Percentiles rank a stretch among this genome's conserved stretches.
Evolutionary conservation across 2,329 filamentous ascomycete species (phyloP).

Genomic region (Neonectria neomacrospora): DNA sequence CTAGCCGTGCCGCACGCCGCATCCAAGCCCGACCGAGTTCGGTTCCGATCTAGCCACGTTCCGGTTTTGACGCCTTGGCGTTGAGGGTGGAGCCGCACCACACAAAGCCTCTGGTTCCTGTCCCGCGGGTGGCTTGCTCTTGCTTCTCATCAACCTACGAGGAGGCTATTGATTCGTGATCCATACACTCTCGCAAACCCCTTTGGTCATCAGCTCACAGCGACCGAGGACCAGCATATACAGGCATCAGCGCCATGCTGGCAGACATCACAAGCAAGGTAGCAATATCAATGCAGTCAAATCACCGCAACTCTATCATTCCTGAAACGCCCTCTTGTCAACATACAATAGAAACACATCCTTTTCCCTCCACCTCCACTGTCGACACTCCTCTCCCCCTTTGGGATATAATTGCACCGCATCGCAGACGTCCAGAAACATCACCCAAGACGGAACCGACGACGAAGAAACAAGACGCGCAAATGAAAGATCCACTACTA

Average conservation of each 20-base stretch:
- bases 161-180: no score
- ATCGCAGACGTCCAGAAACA: slow-evolving; percentile 25
- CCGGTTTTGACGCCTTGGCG: slow-evolving; percentile 3
- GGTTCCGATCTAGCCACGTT: slow-evolving; percentile 1
- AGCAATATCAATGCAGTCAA: neutral
- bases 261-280: neutral
- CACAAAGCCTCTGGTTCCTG: no score
- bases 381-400: slow-evolving; percentile 18
- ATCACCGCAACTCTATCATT: slow-evolving; percentile 9
- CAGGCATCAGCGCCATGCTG: neutral
- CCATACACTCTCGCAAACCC: no score
- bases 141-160: no score
- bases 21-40: neutral
- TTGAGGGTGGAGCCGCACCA: neutral
- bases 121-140: no score
- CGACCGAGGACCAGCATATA: neutral
- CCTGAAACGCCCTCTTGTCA: slow-evolving; percentile 12
- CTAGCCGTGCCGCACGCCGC: neutral
- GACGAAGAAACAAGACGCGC: slow-evolving; percentile 29
- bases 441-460: slow-evolving; percentile 13
- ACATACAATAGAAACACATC: slow-evolving; percentile 18
- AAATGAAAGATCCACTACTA: slow-evolving; percentile 39
- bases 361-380: slow-evolving; percentile 5
- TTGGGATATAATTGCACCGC: slow-evolving; percentile 30
- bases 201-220: neutral